Base-by-base conservation (phyloP, 1,284 basidiomycete species). In the Marasmius fiardii region DNA sequence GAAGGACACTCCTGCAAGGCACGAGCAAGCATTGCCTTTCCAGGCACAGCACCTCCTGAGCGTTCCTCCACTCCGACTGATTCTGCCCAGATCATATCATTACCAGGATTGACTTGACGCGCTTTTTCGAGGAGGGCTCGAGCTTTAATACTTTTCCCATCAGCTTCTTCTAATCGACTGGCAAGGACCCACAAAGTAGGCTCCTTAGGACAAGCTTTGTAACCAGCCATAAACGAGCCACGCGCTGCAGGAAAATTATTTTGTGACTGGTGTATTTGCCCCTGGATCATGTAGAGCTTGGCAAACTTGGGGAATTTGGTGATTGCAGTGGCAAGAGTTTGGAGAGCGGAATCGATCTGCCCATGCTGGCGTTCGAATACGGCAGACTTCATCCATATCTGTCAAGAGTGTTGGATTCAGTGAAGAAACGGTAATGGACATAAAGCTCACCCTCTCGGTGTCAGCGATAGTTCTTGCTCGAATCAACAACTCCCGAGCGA, bases 341-440 rank as follows among this genome's bases (percentile, higher is more conserved):
- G 75, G 6, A 98, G 78, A 0, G 95, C 93, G 4, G 79, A 79
- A n/a, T 83, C 79, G 4, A 83, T 74, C 58, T 87, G 81, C 1
- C 89, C 90, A 67, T 95, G 89, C 66, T 96, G 90, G 3, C 95
- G 83, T 68, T 98, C 95, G 62, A 99, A 94, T 0, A 94, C 90
- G 1, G 92, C 95, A 4, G 92, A 94, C 71, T 99, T 99, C 91
- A 98, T 93, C 96, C 96, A 99, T 54, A 97, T 95, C 93, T 95
- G 58, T 20, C 5, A 56, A 34, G 45, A 24, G 20, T 44, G 23
- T 34, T 33, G 23, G 52, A 35, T 45, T 51, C 53, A 51, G 58
- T 61, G 39, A 59, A 52, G 16, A 45, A 48, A 47, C 47, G 52
- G 60, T n/a, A 37, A 49, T 50, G 35, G 50, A 39, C 23, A 51